Evolutionary conservation across 805 yeast species (phyloP), one percentile per base, ranked within the genome.

Genomic region (Debaryomyces hansenii): DNA sequence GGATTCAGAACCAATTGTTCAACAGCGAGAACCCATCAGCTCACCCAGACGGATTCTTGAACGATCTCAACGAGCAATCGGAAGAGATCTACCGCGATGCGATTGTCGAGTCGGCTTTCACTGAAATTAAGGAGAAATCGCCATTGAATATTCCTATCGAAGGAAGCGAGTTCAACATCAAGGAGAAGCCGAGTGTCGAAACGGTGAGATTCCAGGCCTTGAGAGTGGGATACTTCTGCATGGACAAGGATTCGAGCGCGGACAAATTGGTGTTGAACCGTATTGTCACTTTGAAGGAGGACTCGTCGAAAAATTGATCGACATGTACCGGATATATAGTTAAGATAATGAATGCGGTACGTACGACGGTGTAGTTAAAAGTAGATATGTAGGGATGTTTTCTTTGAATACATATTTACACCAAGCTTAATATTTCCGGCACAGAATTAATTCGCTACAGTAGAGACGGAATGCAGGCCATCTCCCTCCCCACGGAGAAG

Each of bases 161-260:
- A 28, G 75, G 77, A 34, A 77, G 82, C 42, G 84, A 84, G 52
- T 88, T 90, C 63, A 77, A 78, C 60, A 85, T 90, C 54, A 75
- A 79, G 55, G 97, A 94, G 64, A 77, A 78, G 49, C 68, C 69
- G 34, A 77, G 77, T 29, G 70, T 76, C 52, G 96, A 91, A 66
- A 80, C 91, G n/a, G 90, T 88, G 28, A 82, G 99, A 69, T 94
- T 94, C 90, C 99, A 94, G 74, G 99, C 96, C 27, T 80, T 94
- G 68, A 83, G 99, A 72, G 92, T 89, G 39, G 99, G 99, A 27
- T 94, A 94, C 69, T 94, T 90, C 80, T 84, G 96, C 61, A 66
- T 90, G 64, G 99, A 94, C 65, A 80, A 78, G 56, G 97, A 92
- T 53, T 71, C 88, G 46, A 70, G 76, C 8, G 76, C 70, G 15